Evolutionary conservation across 2,329 filamentous ascomycete genomes (phyloP), one percentile per base, ranked within the genome.

Genomic region (Emericellopsis cladophorae): DNA sequence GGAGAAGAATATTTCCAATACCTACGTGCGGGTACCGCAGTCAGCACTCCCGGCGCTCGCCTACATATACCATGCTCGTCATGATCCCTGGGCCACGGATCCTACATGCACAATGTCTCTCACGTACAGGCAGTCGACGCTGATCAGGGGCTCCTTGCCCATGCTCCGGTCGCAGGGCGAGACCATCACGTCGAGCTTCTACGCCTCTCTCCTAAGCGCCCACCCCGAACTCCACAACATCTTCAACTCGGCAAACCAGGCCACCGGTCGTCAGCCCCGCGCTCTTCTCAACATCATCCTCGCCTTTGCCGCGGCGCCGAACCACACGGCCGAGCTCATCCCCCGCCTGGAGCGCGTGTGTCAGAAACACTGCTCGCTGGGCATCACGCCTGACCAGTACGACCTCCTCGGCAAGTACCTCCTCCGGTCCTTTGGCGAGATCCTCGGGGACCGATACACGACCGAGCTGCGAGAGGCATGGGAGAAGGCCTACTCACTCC

Each of bases 341-440:
- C 67, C 68, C 36, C 69, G 66, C 46, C 63, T 74, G 40, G 71
- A 74, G 56, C 66, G 70, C 23, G 68, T 74, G 50, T 82, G 79
- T 56, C 75, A 86, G 56, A 87, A 86, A 59, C 83, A 88, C 56
- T 81, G 74, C 44, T 82, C 77, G 1, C 67, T 88, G 2, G 76
- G 75, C 50, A 77, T 88, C 53, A 66, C 65, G 42, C 72, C 81
- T 0, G 76, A 82, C 32, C 77, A 86, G 46, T 88, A 87, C 57
- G 66, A 70, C 29, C 72, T 85, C 35, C 81, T 88, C 4, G 82
- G 78, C 42, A 74, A 75, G 51, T 77, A 82, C 52, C 68, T 88
- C 11, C 66, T 88, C 35, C 67, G 69, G 22, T 78, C 82, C 2
- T 83, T 88, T 60, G 69, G 66, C 21, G 66, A 75, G 35, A 74